Base-by-base conservation (phyloP, 331 rosid genomes). In the Quercus phellos region DNA sequence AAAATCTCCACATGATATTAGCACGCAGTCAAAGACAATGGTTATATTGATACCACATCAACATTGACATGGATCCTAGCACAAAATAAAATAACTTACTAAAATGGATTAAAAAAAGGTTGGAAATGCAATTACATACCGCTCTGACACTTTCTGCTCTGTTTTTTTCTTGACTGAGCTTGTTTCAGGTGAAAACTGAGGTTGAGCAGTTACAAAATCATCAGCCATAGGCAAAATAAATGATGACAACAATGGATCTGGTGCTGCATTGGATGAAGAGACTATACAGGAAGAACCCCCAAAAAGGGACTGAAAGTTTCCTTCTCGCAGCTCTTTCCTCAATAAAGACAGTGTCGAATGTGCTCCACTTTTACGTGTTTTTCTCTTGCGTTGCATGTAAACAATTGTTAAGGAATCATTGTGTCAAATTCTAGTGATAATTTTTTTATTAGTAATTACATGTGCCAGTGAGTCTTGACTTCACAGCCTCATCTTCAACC, bases 371-470 rank as follows among this genome's bases (percentile, higher is more conserved):
- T 88, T 94, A 13, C 98, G 93, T 24, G 95, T 84, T 87, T 90
- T 94, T 81, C 98, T 92, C 83, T 90, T 94, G 78, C 94, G 97
- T 87, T 92, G 99, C 93, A 92, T 85, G 99, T 94, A 87, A 64
- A 64, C 83, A 74, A 46, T 81, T 27, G 88, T 91, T 80, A 92
- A 94, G 96, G 90, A 83, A 89, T 79, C 77, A 46, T 46, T 46
- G 51, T 46, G 17, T 12, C 17, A 11, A 46, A 12, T 4, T 46
- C 4, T 46, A 2, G 51, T 46, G 4, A 46, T 46, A 46, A 46
- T 43, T 46, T 3, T 46, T 46, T 46, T 12, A 46, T 46, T 46
- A 12, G 4, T 46, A 46, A 46, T 46, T 46, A 46, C 16, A 9
- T 10, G 51, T 10, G 4, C 51, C 14, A 0, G 51, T 46, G 16